Base-by-base conservation (phyloP, 176 grass and related monocot species). In the Echinochloa phyllopogon region DNA sequence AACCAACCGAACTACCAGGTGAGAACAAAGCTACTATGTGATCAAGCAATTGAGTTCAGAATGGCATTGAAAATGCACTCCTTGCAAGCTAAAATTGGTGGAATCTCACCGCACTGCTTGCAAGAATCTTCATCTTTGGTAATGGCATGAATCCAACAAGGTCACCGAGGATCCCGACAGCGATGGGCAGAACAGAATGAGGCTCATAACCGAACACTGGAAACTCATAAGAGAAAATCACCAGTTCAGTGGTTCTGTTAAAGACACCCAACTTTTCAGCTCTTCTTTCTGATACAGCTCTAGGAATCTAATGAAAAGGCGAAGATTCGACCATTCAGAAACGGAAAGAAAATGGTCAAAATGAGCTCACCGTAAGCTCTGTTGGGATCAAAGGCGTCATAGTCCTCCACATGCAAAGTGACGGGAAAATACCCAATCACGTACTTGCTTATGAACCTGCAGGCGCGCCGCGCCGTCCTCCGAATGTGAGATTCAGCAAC, bases 141-240 rank as follows among this genome's bases (percentile, higher is more conserved):
- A 92, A 52, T n/a, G 96, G 96, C 93, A 98, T 91, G 65, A 98
- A 95, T 50, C 93, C 93, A 42, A 87, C 83, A 36, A 87, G 81
- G 24, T 91, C 83, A 15, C 80, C 51, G 12, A 98, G 87, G 70
- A 72, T 69, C 12, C 82, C 70, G 16, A 94, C 40, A 40, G 82
- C 93, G 65, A 98, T 95, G 61, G 96, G 96, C 41, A 98, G 12
- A 70, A 98, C 93, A 20, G 89, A 98, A 71, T 98, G 96, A 4
- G 93, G 96, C 78, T 98, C 96, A 47, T 85, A 98, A 51, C 93
- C 93, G 72, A 98, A 92, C 77, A 98, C 96, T 98, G 76, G 75
- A 92, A 65, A 27, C 25, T 41, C 38, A 80, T 11, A 27, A 44
- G 2, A 56, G 1, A 20, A 8, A 51, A 76, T 81, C 29, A 50